A percentile compares a stretch with the other conserved stretches of the same genome.
phyloP scores from a whole-genome alignment of 2,329 filamentous ascomycete species.

The Calonectria pteridis region DNA sequence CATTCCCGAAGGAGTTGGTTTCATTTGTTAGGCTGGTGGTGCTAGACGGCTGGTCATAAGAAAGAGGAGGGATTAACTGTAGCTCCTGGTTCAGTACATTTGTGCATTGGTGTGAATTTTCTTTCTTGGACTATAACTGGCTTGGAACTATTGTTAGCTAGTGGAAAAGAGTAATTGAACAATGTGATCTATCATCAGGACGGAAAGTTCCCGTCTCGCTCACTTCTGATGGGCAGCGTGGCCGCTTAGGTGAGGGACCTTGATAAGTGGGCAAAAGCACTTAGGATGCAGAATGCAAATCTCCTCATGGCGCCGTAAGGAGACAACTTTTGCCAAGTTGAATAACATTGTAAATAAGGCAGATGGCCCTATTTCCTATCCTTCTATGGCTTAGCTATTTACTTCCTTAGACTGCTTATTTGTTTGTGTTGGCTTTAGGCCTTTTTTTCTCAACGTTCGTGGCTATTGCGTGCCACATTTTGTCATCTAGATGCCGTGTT shows the following conservation, averaged over 20 bases:
- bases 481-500: background rate
- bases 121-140: background rate
- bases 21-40: constrained; percentile 6
- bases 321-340: background rate
- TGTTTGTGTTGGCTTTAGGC: background rate
- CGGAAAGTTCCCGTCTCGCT: background rate
- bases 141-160: constrained; percentile 24
- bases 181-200: background rate
- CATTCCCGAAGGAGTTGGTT: constrained; percentile 25
- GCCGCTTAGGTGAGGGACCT: background rate
- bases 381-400: background rate
- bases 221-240: background rate
- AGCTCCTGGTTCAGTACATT: background rate
- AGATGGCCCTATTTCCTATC: background rate
- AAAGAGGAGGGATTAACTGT: constrained; percentile 11
- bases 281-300: background rate
- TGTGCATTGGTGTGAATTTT: background rate
- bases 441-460: background rate
- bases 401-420: background rate
- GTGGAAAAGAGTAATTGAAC: constrained; percentile 24
- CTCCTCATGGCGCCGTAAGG: too few species aligned
- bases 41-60: constrained; percentile 16
- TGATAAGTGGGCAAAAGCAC: background rate
- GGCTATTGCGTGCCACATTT: background rate
- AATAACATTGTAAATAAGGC: background rate